phyloP scores from a whole-genome alignment of 805 yeast genomes.

The Tanozyma kutaoensis region DNA sequence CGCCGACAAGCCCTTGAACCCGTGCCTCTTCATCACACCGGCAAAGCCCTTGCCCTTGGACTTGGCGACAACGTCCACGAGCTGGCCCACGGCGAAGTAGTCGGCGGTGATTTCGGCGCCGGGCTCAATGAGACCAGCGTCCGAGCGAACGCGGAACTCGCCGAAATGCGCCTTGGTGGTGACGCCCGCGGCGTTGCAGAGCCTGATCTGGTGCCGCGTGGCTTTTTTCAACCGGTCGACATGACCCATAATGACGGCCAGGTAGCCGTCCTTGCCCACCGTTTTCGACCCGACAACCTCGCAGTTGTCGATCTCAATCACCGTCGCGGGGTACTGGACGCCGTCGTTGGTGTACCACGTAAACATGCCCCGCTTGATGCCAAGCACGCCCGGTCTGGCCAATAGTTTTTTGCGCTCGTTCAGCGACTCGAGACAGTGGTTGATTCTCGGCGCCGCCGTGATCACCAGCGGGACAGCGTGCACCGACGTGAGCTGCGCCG shows the following conservation, averaged over 20 bases:
- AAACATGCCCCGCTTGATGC: constrained; percentile 83
- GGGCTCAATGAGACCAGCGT: constrained; percentile 51
- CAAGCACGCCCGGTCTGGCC: constrained; percentile 71
- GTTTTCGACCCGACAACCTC: constrained; percentile 75
- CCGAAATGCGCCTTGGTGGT: constrained; percentile 67
- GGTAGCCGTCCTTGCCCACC: constrained; percentile 60
- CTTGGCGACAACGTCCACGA: constrained; percentile 65
- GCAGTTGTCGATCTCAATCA: constrained; percentile 74
- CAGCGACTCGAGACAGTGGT: constrained; percentile 57
- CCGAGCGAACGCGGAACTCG: constrained; percentile 70
- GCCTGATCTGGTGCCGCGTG: constrained; percentile 48
- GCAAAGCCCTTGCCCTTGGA: constrained; percentile 94
- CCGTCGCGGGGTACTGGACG: constrained; percentile 66
- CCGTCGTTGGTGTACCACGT: constrained; percentile 69
- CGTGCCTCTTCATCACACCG: constrained; percentile 96
- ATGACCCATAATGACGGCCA: constrained; percentile 78
- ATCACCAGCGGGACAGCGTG: constrained; percentile 35
- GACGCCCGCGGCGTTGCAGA: constrained; percentile 64
- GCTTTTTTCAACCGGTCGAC: constrained; percentile 59
- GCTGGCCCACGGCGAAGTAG: constrained; percentile 73
- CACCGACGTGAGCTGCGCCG: constrained; percentile 34
- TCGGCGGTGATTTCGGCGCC: constrained; percentile 77
- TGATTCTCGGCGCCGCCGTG: constrained; percentile 36
- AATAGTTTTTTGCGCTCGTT: constrained; percentile 64
- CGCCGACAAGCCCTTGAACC: constrained; percentile 79